Conservation (phyloP, 371 early-diverging fungal genomes). For the Encephalitozoon romaleae region DNA sequence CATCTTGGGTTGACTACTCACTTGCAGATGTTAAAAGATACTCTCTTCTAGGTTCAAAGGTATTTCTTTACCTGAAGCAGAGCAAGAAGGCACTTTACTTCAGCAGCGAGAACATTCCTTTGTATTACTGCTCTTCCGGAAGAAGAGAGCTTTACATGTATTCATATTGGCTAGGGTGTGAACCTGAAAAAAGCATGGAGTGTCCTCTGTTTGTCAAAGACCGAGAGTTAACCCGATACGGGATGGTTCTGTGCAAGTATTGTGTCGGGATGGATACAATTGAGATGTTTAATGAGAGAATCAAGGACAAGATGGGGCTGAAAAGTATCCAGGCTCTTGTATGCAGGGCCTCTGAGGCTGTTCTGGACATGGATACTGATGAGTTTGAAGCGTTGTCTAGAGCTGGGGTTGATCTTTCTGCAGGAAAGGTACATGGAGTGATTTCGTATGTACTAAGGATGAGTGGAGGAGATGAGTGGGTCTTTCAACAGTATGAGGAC, state of each 20-base stretch:
- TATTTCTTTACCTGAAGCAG: background rate
- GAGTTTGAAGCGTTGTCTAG: background rate
- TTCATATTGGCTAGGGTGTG: background rate
- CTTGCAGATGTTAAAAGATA: background rate
- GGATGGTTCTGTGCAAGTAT: background rate
- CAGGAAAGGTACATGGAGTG: background rate
- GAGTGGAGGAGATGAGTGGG: no score
- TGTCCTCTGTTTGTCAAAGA: background rate
- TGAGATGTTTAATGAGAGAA: background rate
- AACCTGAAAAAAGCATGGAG: background rate
- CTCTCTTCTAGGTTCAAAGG: background rate
- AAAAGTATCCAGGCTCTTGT: background rate
- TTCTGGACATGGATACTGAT: background rate
- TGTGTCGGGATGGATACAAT: background rate
- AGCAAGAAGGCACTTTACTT: background rate
- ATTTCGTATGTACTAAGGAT: background rate
- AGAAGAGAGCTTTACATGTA: background rate
- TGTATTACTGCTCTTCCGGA: background rate
- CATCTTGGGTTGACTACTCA: background rate
- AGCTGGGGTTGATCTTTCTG: background rate
- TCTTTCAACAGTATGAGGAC: background rate
- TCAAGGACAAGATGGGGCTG: slow-evolving; percentile 4
- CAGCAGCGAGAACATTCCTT: background rate
- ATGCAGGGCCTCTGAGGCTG: background rate
- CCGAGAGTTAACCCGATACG: background rate